These are phyloP conservation scores for Intubia oerlemansii DNA, from an alignment of 2,329 filamentous ascomycete genomes.

Conservation along the genomic window DNA sequence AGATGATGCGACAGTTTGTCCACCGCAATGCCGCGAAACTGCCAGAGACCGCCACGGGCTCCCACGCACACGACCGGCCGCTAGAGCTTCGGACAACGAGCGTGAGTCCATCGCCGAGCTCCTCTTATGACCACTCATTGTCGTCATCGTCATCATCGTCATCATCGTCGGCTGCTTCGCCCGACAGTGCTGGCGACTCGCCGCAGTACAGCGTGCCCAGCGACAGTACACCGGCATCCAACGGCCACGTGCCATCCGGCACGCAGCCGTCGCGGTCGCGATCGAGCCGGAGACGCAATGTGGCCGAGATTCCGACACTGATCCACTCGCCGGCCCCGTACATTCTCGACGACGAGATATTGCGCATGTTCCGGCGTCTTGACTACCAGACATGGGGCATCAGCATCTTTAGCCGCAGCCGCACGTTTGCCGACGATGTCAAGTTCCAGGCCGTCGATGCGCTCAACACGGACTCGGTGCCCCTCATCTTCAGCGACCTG, in stretches of 20 bases:
- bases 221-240: no score
- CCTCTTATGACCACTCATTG: no score
- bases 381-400: constrained; percentile 12
- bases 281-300: no score
- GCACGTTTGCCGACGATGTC: constrained; percentile 6
- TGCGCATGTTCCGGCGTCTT: constrained; percentile 12
- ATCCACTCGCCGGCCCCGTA: constrained; percentile 7
- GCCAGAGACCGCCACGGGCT: no score
- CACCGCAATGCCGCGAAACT: constrained; percentile 1
- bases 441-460: constrained; percentile 4
- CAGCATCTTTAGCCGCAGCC: constrained; percentile 6
- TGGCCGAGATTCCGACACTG: no score
- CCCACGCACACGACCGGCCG: no score
- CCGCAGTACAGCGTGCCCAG: not conserved
- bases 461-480: constrained; percentile 8
- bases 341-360: constrained; percentile 11
- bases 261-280: no score
- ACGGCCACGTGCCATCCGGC: no score
- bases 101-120: not conserved
- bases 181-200: not conserved
- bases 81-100: no score
- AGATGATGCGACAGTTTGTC: constrained; percentile 16
- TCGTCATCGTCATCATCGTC: no score
- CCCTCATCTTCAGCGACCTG: constrained; percentile 8
- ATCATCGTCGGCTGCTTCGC: not conserved